These are phyloP conservation scores for Aspergillus fructus DNA, from an alignment of 2,329 filamentous ascomycete genomes.

Conservation along the genomic window DNA sequence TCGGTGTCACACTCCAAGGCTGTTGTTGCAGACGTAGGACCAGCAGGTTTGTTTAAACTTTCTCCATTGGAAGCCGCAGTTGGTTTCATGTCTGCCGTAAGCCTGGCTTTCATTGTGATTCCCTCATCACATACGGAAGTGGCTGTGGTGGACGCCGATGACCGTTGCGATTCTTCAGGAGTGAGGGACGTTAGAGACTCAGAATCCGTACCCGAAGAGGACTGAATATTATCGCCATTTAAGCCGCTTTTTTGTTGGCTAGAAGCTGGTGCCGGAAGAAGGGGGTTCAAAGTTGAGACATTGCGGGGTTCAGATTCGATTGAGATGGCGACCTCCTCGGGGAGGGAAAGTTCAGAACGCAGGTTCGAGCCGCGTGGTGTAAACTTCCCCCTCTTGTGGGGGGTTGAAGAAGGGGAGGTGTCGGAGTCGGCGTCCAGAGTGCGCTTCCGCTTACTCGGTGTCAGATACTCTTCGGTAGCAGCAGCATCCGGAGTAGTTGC, in stretches of 20 bases:
- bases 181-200: constrained; percentile 28
- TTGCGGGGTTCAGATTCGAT: constrained; percentile 21
- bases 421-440: constrained; percentile 30
- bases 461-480: constrained; percentile 17
- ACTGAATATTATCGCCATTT: constrained; percentile 9
- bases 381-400: constrained; percentile 35
- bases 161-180: constrained; percentile 32
- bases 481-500: constrained; percentile 33
- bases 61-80: constrained; percentile 8
- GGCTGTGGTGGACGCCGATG: constrained; percentile 36
- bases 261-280: background rate
- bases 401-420: constrained; percentile 25
- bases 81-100: constrained; percentile 12
- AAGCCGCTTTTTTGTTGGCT: constrained; percentile 1
- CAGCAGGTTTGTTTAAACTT: background rate
- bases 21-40: constrained; percentile 17
- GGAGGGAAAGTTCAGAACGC: constrained; percentile 35
- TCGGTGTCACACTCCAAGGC: constrained; percentile 34
- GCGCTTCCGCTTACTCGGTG: constrained; percentile 30
- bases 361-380: constrained; percentile 35
- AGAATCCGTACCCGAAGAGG: constrained; percentile 19
- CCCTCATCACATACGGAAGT: constrained; percentile 35
- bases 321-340: constrained; percentile 30
- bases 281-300: background rate
- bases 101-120: constrained; percentile 22